A percentile compares a stretch with the other conserved stretches of the same genome.
Evolutionary conservation across 2,329 filamentous ascomycete genomes (phyloP).

Genomic region (Pseudogymnoascus sp.): DNA sequence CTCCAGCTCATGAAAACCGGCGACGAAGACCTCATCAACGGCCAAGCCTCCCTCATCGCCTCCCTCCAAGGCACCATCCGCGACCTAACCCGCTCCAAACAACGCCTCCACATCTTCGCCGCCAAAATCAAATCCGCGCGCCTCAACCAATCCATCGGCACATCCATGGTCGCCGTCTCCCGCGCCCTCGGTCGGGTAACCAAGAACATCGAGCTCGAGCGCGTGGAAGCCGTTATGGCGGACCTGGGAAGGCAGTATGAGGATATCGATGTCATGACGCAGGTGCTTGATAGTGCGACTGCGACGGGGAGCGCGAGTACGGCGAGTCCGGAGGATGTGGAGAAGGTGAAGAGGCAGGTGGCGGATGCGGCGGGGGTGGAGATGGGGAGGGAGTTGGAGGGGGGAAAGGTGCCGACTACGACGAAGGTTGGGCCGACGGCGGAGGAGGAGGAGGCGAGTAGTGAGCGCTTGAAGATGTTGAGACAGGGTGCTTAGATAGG

Average conservation of each 20-base stretch:
- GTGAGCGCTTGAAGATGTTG: constrained; percentile 47
- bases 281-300: constrained; percentile 72
- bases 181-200: background rate
- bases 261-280: constrained; percentile 40
- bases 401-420: constrained; percentile 49
- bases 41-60: constrained; percentile 3
- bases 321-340: constrained; percentile 76
- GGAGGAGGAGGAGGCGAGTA: constrained; percentile 69
- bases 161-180: background rate
- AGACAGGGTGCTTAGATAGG: constrained; percentile 22
- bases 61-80: constrained; percentile 4
- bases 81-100: background rate
- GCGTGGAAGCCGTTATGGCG: constrained; percentile 48
- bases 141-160: background rate
- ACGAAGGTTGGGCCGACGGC: constrained; percentile 62
- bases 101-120: constrained; percentile 2
- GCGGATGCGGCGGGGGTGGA: constrained; percentile 85
- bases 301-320: constrained; percentile 66
- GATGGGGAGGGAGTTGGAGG: constrained; percentile 63
- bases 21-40: constrained; percentile 9
- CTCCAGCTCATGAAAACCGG: constrained; percentile 10
- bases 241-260: constrained; percentile 51
- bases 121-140: background rate
- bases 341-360: constrained; percentile 74
- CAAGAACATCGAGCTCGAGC: constrained; percentile 8